phyloP scores from a whole-genome alignment of 2,329 filamentous ascomycete species.

The Epichloe amarillans region DNA sequence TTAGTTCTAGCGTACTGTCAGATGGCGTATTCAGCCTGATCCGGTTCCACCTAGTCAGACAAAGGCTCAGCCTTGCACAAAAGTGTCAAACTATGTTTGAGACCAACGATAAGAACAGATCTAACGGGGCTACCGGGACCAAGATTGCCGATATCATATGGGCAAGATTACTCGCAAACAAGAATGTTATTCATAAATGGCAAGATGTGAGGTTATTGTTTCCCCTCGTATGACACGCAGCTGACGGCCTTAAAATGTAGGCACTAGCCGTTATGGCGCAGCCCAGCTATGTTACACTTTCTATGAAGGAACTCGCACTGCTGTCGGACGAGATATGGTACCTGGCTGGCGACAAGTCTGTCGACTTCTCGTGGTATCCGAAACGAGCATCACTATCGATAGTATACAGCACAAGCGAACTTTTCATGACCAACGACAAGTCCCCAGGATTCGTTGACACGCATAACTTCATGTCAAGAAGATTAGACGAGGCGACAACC shows the following conservation, averaged over 20 bases:
- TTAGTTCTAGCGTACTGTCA: slow-evolving; percentile 71
- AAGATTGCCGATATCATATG: slow-evolving; percentile 62
- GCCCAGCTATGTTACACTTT: slow-evolving; percentile 60
- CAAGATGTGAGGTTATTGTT: slow-evolving; percentile 51
- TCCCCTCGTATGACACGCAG: background rate
- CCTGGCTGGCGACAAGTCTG: slow-evolving; percentile 65
- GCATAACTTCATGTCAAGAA: slow-evolving; percentile 61
- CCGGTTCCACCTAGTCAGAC: slow-evolving; percentile 58
- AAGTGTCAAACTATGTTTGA: slow-evolving; percentile 26
- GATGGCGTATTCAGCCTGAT: slow-evolving; percentile 72
- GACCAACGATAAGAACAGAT: slow-evolving; percentile 10
- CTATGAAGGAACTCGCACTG: slow-evolving; percentile 63
- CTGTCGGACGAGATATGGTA: slow-evolving; percentile 91
- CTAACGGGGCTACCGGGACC: slow-evolving; percentile 33
- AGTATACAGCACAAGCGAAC: slow-evolving; percentile 60
- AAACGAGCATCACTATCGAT: slow-evolving; percentile 43
- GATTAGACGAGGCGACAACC: slow-evolving; percentile 55
- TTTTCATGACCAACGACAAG: slow-evolving; percentile 87
- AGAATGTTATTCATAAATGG: slow-evolving; percentile 60
- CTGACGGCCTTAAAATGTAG: slow-evolving; percentile 25
- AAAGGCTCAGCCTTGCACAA: slow-evolving; percentile 45
- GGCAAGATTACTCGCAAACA: slow-evolving; percentile 65
- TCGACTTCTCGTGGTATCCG: slow-evolving; percentile 80
- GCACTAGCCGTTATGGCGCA: slow-evolving; percentile 86
- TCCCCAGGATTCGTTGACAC: slow-evolving; percentile 65